Evolutionary conservation across 495 filamentous ascomycete genomes (phyloP).

Genomic region (Penicillium cosmopolitanum): DNA sequence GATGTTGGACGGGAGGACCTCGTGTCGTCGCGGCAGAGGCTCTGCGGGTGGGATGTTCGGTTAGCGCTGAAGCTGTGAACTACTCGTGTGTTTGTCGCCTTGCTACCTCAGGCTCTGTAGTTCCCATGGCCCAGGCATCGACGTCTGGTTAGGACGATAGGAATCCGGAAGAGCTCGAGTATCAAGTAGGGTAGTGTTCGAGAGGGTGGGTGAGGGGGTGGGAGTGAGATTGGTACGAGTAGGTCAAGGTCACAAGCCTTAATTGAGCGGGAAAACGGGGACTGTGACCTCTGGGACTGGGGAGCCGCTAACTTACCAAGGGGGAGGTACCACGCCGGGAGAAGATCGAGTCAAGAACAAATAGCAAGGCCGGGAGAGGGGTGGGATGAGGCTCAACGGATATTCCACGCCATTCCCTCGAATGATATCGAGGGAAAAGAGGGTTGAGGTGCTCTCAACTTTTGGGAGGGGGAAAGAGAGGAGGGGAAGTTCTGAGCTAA

Average conservation of each 20-base stretch:
- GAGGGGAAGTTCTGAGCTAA: slow-evolving; percentile 6
- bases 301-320: slow-evolving; percentile 12
- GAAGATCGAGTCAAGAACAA: not conserved
- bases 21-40: too few relatives aligned
- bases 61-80: too few relatives aligned
- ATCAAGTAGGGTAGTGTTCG: too few relatives aligned
- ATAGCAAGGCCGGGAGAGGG: not conserved
- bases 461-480: not conserved
- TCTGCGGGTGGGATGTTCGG: too few relatives aligned
- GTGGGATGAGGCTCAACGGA: slow-evolving; percentile 16
- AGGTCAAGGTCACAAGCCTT: not conserved
- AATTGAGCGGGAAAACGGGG: not conserved
- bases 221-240: not conserved
- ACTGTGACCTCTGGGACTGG: not conserved
- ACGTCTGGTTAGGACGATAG: too few relatives aligned
- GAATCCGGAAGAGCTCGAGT: too few relatives aligned
- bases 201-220: not conserved
- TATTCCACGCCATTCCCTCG: slow-evolving; percentile 18
- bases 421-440: slow-evolving; percentile 11
- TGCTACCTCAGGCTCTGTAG: too few relatives aligned
- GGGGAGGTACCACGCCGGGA: slow-evolving; percentile 13
- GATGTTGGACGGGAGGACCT: not conserved
- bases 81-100: too few relatives aligned
- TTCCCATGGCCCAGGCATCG: too few relatives aligned
- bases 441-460: not conserved